Evolutionary conservation across 371 early-diverging fungal species (phyloP).

Genomic region (Mortierella sp.): DNA sequence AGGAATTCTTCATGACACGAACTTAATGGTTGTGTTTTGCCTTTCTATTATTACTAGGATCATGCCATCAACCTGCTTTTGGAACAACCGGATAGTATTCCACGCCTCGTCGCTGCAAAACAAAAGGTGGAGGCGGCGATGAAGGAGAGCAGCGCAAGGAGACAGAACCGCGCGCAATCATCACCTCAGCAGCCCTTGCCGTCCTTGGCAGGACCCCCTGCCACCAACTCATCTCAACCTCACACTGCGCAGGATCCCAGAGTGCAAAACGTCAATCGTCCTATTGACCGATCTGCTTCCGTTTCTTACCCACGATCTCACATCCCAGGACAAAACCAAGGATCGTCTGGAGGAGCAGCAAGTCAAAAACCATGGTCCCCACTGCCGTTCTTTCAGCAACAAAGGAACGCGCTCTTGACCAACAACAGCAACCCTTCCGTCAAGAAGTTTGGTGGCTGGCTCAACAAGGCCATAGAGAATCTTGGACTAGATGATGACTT

Average conservation of each 20-base stretch:
- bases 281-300: slow-evolving; percentile 42
- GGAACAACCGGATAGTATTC: slow-evolving; percentile 70
- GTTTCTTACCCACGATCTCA: slow-evolving; percentile 37
- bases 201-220: slow-evolving; percentile 19
- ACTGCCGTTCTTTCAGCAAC: slow-evolving; percentile 74
- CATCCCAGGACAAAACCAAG: slow-evolving; percentile 22
- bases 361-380: slow-evolving; percentile 73
- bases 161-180: slow-evolving; percentile 47
- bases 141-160: slow-evolving; percentile 41
- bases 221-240: slow-evolving; percentile 7
- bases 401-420: slow-evolving; percentile 68
- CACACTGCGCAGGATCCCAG: slow-evolving; percentile 20
- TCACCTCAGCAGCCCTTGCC: slow-evolving; percentile 39
- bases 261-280: slow-evolving; percentile 14
- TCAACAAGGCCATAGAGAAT: slow-evolving; percentile 83
- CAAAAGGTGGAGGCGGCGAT: slow-evolving; percentile 49
- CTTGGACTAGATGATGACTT: slow-evolving; percentile 73
- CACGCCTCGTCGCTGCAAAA: slow-evolving; percentile 58
- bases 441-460: slow-evolving; percentile 75
- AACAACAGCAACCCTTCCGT: slow-evolving; percentile 70
- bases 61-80: slow-evolving; percentile 72
- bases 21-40: neutral
- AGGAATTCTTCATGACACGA: neutral
- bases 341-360: slow-evolving; percentile 14
- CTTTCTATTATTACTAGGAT: slow-evolving; percentile 54